These are phyloP conservation scores for Tarenaya hassleriana DNA, from an alignment of 345 rosid species.

Conservation along the genomic window DNA sequence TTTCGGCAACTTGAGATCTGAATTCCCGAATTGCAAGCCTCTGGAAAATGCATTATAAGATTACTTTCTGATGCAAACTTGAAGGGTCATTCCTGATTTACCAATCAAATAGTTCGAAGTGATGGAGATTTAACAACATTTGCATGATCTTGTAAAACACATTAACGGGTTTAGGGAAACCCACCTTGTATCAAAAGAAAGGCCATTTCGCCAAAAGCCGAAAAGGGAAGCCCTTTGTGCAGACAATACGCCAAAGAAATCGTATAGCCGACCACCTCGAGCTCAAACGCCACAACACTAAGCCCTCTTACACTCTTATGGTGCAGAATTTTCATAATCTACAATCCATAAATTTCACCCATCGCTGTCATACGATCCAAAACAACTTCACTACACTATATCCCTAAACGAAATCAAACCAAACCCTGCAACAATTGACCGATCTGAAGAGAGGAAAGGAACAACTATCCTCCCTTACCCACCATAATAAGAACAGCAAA, in stretches of 20 bases:
- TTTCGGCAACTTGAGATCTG: conserved; percentile 10
- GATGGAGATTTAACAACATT: background rate
- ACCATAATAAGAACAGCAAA: background rate
- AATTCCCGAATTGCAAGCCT: too few relatives aligned
- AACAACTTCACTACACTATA: too few relatives aligned
- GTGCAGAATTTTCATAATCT: conserved; percentile 83
- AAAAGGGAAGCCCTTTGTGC: conserved; percentile 88
- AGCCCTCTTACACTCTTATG: conserved; percentile 78
- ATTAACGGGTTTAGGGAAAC: background rate
- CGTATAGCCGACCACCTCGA: conserved; percentile 84
- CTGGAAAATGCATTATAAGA: background rate
- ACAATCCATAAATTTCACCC: background rate
- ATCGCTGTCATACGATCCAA: too few relatives aligned
- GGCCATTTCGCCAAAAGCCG: conserved; percentile 86
- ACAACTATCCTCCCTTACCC: too few relatives aligned
- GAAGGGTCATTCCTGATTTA: too few relatives aligned
- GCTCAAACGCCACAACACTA: conserved; percentile 76
- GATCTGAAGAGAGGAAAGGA: too few relatives aligned
- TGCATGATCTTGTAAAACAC: background rate
- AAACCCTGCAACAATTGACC: too few relatives aligned
- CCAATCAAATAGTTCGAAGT: background rate
- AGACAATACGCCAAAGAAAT: conserved; percentile 87
- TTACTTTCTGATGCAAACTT: background rate
- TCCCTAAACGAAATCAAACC: too few relatives aligned
- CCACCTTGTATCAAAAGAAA: conserved; percentile 85